These are phyloP conservation scores for Botryosphaeria agaves DNA, from an alignment of 2,329 filamentous ascomycete genomes.

Conservation along the genomic window DNA sequence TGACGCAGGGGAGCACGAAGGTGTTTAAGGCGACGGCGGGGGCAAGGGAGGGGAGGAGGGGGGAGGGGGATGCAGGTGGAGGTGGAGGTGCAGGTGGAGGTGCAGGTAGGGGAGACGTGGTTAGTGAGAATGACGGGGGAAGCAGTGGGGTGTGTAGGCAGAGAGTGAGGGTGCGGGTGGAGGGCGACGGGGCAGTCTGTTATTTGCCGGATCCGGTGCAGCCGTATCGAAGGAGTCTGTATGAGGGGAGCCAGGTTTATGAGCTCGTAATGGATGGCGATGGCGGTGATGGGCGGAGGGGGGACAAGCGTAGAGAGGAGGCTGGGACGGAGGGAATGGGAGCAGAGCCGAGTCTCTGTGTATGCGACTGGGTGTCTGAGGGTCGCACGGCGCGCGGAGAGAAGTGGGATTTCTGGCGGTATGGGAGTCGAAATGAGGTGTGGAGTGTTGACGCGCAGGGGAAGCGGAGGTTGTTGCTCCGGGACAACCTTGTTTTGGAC, in stretches of 20 bases:
- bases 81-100: constrained; percentile 31
- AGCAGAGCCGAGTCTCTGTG: constrained; percentile 42
- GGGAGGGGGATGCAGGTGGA: too few species aligned
- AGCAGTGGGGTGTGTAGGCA: too few species aligned
- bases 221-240: constrained; percentile 70
- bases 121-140: too few species aligned
- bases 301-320: background rate
- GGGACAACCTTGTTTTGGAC: constrained; percentile 68
- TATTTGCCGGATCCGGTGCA: constrained; percentile 84
- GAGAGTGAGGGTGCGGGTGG: constrained; percentile 29
- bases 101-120: too few species aligned
- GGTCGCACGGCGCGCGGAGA: constrained; percentile 75
- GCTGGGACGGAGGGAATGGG: constrained; percentile 28
- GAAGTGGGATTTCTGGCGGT: constrained; percentile 67
- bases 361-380: constrained; percentile 88
- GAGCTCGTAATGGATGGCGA: constrained; percentile 15
- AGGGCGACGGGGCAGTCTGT: constrained; percentile 32
- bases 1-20: constrained; percentile 72
- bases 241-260: constrained; percentile 73
- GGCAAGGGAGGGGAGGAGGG: constrained; percentile 32
- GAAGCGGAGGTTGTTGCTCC: constrained; percentile 50
- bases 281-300: too few species aligned
- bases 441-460: constrained; percentile 33
- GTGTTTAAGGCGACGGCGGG: constrained; percentile 64
- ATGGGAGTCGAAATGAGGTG: constrained; percentile 80